Percentiles rank a stretch among this genome's conserved stretches.
Conservation (phyloP, 2,329 filamentous ascomycete species). For the Sclerotinia glacialis region DNA sequence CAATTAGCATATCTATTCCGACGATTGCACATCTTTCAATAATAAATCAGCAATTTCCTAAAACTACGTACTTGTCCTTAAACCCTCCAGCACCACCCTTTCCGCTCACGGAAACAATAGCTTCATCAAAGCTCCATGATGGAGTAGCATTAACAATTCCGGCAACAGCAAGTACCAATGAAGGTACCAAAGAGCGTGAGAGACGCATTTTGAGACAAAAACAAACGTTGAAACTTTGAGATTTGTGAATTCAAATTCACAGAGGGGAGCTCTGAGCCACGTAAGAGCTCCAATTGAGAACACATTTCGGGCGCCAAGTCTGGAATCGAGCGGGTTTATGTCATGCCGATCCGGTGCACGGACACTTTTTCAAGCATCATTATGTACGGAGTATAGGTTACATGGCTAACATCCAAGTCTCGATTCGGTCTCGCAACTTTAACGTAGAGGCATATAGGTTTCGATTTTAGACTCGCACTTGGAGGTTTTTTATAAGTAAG, state of each 20-base stretch:
- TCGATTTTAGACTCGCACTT: too few species aligned
- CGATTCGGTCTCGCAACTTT: not conserved
- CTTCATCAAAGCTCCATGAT: constrained; percentile 74
- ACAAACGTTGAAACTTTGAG: not conserved
- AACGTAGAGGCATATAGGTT: not conserved
- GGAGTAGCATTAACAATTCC: constrained; percentile 45
- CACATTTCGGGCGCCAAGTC: constrained; percentile 15
- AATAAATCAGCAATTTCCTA: not conserved
- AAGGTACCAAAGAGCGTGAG: constrained; percentile 43
- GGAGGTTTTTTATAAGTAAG: too few species aligned
- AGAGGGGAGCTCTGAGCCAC: constrained; percentile 21
- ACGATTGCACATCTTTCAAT: not conserved
- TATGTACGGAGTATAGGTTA: too few species aligned
- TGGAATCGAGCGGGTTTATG: not conserved
- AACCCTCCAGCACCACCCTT: constrained; percentile 52
- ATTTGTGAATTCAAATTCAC: constrained; percentile 14
- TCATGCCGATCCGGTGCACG: constrained; percentile 3
- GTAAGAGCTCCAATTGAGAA: constrained; percentile 24
- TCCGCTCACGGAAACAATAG: constrained; percentile 60
- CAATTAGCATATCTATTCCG: not conserved
- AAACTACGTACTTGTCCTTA: constrained; percentile 62
- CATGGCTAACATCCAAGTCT: not conserved
- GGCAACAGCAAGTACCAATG: constrained; percentile 43
- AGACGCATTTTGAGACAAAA: constrained; percentile 42
- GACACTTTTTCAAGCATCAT: not conserved